phyloP scores from a whole-genome alignment of 306 rosid genomes.

The Vigna angularis region DNA sequence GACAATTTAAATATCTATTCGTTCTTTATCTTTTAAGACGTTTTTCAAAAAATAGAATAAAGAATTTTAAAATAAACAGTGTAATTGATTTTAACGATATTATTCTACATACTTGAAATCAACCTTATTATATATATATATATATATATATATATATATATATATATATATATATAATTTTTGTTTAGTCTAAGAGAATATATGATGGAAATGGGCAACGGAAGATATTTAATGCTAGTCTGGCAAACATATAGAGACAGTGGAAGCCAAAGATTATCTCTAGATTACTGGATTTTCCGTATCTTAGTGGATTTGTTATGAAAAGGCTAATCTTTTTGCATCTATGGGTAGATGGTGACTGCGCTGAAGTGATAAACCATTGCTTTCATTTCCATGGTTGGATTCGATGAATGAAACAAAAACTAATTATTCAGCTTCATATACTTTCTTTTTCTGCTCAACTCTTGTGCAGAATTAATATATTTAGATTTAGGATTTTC shows the following conservation, averaged over 20 bases:
- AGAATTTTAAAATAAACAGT: too few relatives aligned
- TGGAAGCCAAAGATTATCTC: slow-evolving; percentile 40
- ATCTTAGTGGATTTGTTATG: slow-evolving; percentile 50
- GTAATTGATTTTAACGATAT: too few relatives aligned
- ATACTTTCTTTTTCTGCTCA: slow-evolving; percentile 30
- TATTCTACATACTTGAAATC: too few relatives aligned
- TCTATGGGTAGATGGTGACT: slow-evolving; percentile 43
- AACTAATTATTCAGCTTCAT: slow-evolving; percentile 35
- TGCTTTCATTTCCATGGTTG: slow-evolving; percentile 44
- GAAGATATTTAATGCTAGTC: slow-evolving; percentile 36
- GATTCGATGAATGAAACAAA: slow-evolving; percentile 51
- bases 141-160: too few relatives aligned
- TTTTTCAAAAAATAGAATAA: too few relatives aligned
- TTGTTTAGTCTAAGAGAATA: slow-evolving; percentile 45
- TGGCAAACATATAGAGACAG: slow-evolving; percentile 50
- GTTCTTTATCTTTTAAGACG: too few relatives aligned
- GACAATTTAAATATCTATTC: too few relatives aligned
- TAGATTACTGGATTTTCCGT: slow-evolving; percentile 45
- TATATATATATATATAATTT: not conserved
- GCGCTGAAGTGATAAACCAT: slow-evolving; percentile 39
- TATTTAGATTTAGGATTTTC: not conserved
- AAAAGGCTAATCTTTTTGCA: slow-evolving; percentile 52
- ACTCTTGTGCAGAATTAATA: slow-evolving; percentile 16
- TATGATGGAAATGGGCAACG: slow-evolving; percentile 37
- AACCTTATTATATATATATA: too few relatives aligned